Evolutionary conservation across 192 early-diverging fungal genomes (phyloP).

Genomic region (Coemansia sp.): DNA sequence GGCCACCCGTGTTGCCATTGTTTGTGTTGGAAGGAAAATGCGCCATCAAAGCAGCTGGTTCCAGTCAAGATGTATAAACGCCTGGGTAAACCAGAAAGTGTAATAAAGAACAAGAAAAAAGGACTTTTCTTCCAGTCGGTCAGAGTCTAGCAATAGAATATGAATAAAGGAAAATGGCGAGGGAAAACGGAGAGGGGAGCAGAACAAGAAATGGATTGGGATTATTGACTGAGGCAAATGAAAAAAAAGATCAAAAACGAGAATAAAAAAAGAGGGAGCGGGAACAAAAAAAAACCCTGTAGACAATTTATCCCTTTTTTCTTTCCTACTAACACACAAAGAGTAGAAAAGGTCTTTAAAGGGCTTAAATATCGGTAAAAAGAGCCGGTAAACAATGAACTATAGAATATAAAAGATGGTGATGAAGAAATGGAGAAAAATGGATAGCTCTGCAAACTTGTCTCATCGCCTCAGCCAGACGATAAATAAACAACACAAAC

Average conservation of each 20-base stretch:
- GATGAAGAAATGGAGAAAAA: too few species aligned
- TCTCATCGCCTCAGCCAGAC: too few species aligned
- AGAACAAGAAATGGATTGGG: neutral
- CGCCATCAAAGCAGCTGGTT: neutral
- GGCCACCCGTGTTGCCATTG: neutral
- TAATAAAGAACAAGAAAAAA: neutral
- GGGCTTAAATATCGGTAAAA: neutral
- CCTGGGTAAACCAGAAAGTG: neutral
- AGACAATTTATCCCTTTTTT: neutral
- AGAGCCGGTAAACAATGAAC: too few species aligned
- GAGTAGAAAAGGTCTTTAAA: neutral
- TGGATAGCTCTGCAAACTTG: too few species aligned
- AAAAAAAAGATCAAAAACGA: neutral
- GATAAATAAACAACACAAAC: too few species aligned
- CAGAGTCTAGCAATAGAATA: too few species aligned
- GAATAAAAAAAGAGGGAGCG: neutral
- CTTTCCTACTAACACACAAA: too few species aligned
- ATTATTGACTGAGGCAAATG: neutral
- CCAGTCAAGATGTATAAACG: neutral
- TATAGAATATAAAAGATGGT: too few species aligned
- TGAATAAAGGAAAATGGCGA: neutral
- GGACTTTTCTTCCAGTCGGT: too few species aligned
- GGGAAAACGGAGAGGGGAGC: neutral
- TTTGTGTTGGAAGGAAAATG: neutral
- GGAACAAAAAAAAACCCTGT: neutral